Conservation (phyloP, 345 rosid species). For the Eucalyptus cloeziana region DNA sequence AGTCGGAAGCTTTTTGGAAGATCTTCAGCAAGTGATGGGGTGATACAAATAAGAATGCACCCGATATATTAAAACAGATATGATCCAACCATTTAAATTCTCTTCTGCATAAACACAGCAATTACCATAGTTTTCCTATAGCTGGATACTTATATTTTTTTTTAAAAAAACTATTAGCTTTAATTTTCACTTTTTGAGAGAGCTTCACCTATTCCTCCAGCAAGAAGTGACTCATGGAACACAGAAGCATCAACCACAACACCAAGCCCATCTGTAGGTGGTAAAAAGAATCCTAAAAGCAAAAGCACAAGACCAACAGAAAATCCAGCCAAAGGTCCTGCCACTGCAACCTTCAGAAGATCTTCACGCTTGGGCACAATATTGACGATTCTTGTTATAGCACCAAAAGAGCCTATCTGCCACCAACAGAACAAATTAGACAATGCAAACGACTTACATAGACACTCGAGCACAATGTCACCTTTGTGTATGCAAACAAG, state of each 20-base stretch:
- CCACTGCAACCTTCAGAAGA: conserved; percentile 82
- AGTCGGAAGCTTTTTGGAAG: not conserved
- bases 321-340: conserved; percentile 95
- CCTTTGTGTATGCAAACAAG: not conserved
- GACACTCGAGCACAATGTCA: not conserved
- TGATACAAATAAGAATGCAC: not conserved
- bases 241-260: conserved; percentile 80
- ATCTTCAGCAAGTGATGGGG: not conserved
- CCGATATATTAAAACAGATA: not conserved
- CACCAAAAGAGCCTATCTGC: conserved; percentile 99
- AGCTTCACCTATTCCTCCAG: conserved; percentile 74
- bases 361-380: conserved; percentile 83
- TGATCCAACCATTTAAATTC: not conserved
- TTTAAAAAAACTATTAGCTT: not conserved
- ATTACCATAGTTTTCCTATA: not conserved
- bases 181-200: not conserved
- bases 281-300: conserved; percentile 71
- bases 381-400: conserved; percentile 74
- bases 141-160: not conserved
- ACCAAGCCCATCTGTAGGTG: conserved; percentile 86
- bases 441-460: not conserved
- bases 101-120: not conserved
- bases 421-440: conserved; percentile 37
- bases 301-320: conserved; percentile 65
- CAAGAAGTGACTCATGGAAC: conserved; percentile 89